Evolutionary conservation across 2,329 filamentous ascomycete species (phyloP).

Genomic region (Aspergillus piperis): DNA sequence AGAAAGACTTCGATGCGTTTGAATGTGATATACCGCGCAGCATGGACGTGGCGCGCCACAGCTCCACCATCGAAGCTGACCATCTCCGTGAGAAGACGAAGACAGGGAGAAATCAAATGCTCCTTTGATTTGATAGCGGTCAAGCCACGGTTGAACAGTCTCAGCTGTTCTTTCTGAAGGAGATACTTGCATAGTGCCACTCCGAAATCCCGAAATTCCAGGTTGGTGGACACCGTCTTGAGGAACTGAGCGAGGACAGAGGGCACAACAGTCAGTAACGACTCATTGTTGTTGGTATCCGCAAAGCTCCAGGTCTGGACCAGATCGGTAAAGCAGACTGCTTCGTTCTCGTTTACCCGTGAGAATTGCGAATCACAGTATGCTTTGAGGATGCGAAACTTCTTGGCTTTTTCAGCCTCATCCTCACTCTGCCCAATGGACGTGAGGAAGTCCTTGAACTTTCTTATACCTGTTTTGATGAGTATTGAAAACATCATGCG

Average conservation of each 20-base stretch:
- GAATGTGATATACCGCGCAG: constrained; percentile 74
- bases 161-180: constrained; percentile 76
- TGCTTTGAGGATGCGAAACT: constrained; percentile 46
- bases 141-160: constrained; percentile 76
- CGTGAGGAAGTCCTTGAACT: constrained; percentile 48
- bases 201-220: constrained; percentile 75
- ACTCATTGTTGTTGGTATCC: constrained; percentile 75
- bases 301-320: constrained; percentile 89
- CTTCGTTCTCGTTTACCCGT: constrained; percentile 51
- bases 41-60: constrained; percentile 74
- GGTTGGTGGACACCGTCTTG: constrained; percentile 70
- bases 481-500: background rate
- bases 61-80: constrained; percentile 82
- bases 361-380: constrained; percentile 58
- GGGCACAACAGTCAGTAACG: constrained; percentile 75
- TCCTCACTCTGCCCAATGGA: constrained; percentile 41
- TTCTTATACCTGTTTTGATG: constrained; percentile 38
- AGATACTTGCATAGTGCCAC: constrained; percentile 78
- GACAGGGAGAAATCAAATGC: constrained; percentile 82
- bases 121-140: constrained; percentile 80
- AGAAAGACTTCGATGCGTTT: constrained; percentile 80
- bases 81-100: constrained; percentile 84
- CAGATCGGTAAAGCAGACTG: constrained; percentile 72
- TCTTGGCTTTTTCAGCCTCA: constrained; percentile 39
- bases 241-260: constrained; percentile 81